Base-by-base conservation (phyloP, 75 land plant species). In the Sequoia sempervirens region DNA sequence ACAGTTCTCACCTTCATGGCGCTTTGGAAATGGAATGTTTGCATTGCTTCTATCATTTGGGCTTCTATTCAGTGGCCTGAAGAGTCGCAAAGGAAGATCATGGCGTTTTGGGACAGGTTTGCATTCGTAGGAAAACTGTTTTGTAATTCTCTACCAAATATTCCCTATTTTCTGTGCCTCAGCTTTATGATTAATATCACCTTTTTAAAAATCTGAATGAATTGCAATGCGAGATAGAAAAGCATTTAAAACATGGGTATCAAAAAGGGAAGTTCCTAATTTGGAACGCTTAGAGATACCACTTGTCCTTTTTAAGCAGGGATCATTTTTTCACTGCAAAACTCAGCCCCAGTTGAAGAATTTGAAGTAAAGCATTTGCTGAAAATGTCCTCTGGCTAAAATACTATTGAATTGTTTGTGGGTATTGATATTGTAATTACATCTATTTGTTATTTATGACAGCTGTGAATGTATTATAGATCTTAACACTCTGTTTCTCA, bases 21-120 rank as follows among this genome's bases (percentile, higher is more conserved):
- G 93, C 20, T 93, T 93, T 86, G 88, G 86, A 58, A 93, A 93
- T 85, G 94, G 94, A 34, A 92, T 90, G 91, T 92, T 93, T 86
- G 94, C 92, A 32, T 52, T 92, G 26, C 86, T 92, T 54, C 88
- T 93, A 6, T 86, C 94, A 15, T 93, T 92, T 85, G 94, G 93
- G 13, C 92, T 93, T 38, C 88, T 93, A 5, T 79, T 84, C 20
- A 92, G 89, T 47, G 94, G 90, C 13, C 47, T 92, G 45, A 86
- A 72, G 46, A 93, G 92, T 85, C 78, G 95, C 78, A 87, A 84
- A 75, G 95, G 92, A 40, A 75, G 95, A 56, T 92, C 91, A 32
- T 93, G 95, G 95, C 81, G 92, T 15, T 93, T 85, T 88, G 95
- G 92, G 20, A 34, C 91, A 82, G 94, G 95, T 91, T 81, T 54